Evolutionary conservation across 306 rosid genomes (phyloP).

Genomic region (Prunus mira): DNA sequence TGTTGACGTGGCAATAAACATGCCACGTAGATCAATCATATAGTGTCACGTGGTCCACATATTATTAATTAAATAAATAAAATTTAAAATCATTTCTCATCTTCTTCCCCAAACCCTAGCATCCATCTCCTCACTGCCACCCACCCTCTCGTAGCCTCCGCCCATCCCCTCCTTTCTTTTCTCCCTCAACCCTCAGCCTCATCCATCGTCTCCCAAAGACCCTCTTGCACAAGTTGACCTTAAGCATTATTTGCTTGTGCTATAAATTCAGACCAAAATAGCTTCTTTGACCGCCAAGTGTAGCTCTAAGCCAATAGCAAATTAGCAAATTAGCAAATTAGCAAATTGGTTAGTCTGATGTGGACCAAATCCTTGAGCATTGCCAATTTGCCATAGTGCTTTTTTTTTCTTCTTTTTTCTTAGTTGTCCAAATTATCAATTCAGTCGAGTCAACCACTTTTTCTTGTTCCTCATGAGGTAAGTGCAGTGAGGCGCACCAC

Average conservation of each 20-base stretch:
- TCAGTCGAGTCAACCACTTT: not conserved
- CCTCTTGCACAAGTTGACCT: not conserved
- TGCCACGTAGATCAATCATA: no score
- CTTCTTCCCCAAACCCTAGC: no score
- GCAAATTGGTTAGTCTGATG: not conserved
- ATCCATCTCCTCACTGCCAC: no score
- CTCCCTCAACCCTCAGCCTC: no score
- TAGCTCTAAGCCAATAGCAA: not conserved
- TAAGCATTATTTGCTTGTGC: not conserved
- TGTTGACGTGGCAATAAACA: no score
- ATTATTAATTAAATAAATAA: no score
- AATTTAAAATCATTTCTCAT: no score
- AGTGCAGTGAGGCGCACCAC: not conserved
- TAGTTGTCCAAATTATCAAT: not conserved
- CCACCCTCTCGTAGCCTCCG: no score
- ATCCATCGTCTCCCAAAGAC: no score
- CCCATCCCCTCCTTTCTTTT: no score
- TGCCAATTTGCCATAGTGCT: not conserved
- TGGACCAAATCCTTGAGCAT: not conserved
- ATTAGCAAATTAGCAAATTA: not conserved
- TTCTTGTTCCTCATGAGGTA: not conserved
- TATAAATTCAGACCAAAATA: not conserved
- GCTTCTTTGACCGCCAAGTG: not conserved
- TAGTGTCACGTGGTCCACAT: fast-evolving
- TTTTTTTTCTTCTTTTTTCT: not conserved